phyloP scores from a whole-genome alignment of 768 basidiomycete species.

The Tricholoma terreum region DNA sequence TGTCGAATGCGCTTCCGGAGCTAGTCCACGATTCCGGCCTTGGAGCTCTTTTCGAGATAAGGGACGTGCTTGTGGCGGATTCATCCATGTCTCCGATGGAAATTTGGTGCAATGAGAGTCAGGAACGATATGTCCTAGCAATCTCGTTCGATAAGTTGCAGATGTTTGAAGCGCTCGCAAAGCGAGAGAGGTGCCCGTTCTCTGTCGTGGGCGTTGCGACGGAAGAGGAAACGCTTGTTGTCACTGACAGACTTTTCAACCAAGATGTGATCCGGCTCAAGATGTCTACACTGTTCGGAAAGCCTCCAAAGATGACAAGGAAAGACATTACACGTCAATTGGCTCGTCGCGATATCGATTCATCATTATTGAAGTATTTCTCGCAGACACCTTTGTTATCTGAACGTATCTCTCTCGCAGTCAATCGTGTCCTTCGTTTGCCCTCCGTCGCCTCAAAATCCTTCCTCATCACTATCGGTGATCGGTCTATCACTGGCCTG shows the following conservation, averaged over 20 bases:
- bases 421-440: conserved; percentile 80
- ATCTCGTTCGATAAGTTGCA: conserved; percentile 61
- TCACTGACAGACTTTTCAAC: conserved; percentile 81
- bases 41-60: conserved; percentile 90
- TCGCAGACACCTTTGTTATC: conserved; percentile 38
- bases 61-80: conserved; percentile 91
- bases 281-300: conserved; percentile 96
- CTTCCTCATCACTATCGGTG: conserved; percentile 98
- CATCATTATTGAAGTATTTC: conserved; percentile 64
- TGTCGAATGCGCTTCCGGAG: conserved; percentile 96
- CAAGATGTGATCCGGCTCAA: conserved; percentile 81
- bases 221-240: conserved; percentile 73
- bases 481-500: conserved; percentile 90
- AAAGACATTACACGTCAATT: conserved; percentile 50
- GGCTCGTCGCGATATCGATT: conserved; percentile 58
- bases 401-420: conserved; percentile 59
- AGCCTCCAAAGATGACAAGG: conserved; percentile 88
- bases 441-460: conserved; percentile 94
- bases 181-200: conserved; percentile 91
- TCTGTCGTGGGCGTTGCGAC: conserved; percentile 90
- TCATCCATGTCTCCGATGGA: conserved; percentile 98
- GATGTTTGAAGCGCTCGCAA: conserved; percentile 72
- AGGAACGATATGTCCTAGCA: conserved; percentile 96
- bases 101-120: conserved; percentile 99
- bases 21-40: conserved; percentile 94